Evolutionary conservation across 345 rosid genomes (phyloP).

Genomic region (Hibiscus tridactylites): DNA sequence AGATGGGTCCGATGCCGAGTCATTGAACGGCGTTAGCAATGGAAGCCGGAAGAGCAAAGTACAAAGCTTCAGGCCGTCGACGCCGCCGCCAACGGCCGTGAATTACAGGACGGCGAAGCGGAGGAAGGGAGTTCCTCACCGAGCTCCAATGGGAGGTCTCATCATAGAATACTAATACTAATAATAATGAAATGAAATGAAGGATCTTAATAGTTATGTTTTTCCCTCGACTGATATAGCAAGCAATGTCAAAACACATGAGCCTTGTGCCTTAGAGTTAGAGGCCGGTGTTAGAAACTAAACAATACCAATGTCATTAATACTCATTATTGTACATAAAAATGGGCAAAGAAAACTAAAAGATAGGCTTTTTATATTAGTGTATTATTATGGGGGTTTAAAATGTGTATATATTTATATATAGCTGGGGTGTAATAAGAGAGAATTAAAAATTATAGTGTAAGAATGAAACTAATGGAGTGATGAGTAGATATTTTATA

Average conservation of each 20-base stretch:
- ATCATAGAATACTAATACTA: slow-evolving; percentile 31
- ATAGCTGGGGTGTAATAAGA: no score
- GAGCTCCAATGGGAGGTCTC: slow-evolving; percentile 56
- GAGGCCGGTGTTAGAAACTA: slow-evolving; percentile 18
- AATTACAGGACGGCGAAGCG: slow-evolving; percentile 33
- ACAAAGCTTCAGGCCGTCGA: slow-evolving; percentile 43
- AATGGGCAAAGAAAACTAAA: not conserved
- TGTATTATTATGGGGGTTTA: no score
- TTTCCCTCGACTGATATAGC: no score
- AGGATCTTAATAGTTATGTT: no score
- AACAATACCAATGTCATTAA: not conserved
- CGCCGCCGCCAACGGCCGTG: slow-evolving; percentile 39
- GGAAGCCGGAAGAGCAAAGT: slow-evolving; percentile 10
- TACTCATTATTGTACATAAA: not conserved
- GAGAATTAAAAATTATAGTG: no score
- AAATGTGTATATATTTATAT: no score
- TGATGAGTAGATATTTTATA: no score
- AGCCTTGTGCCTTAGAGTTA: slow-evolving; percentile 6
- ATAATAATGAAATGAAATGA: no score
- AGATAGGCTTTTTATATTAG: no score
- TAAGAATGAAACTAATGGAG: no score
- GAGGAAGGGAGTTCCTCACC: slow-evolving; percentile 57
- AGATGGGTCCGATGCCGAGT: slow-evolving; percentile 24
- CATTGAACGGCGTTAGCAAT: slow-evolving; percentile 14
- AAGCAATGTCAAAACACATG: slow-evolving; percentile 8